Conservation (phyloP, 2,329 filamentous ascomycete genomes). For the Pseudogymnoascus pannorum region DNA sequence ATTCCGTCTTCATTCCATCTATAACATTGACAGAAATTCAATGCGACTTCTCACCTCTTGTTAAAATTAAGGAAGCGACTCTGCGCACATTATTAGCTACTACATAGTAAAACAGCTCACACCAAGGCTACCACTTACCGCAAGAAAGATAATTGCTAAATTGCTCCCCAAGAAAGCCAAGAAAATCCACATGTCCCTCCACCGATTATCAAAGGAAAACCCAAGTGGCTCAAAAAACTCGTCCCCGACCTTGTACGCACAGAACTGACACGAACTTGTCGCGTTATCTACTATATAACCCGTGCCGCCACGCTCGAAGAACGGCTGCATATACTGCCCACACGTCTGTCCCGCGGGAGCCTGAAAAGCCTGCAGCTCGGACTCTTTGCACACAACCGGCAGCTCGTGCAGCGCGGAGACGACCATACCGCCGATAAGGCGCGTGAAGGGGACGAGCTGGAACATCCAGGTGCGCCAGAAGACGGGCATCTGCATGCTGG, state of each 20-base stretch:
- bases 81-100: conserved; percentile 13
- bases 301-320: conserved; percentile 32
- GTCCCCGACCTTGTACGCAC: conserved; percentile 58
- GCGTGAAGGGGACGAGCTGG: conserved; percentile 54
- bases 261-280: conserved; percentile 49
- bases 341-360: conserved; percentile 43
- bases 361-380: conserved; percentile 41
- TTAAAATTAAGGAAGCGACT: conserved; percentile 38
- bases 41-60: conserved; percentile 35
- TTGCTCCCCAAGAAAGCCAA: conserved; percentile 71
- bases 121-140: conserved; percentile 34
- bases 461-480: conserved; percentile 58
- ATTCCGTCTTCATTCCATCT: too few species aligned
- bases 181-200: conserved; percentile 78
- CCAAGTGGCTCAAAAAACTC: conserved; percentile 69
- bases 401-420: conserved; percentile 43
- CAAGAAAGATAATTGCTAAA: conserved; percentile 55
- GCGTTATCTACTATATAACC: conserved; percentile 50
- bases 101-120: neutral
- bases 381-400: conserved; percentile 38
- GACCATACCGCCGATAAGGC: conserved; percentile 49
- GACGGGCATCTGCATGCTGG: conserved; percentile 50
- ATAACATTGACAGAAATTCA: too few species aligned
- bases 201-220: conserved; percentile 62
- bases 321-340: conserved; percentile 49